Percentiles rank a stretch among this genome's conserved stretches.
These are phyloP conservation scores for Alternaria ethzedia DNA, from an alignment of 2,329 filamentous ascomycete genomes.

Conservation along the genomic window DNA sequence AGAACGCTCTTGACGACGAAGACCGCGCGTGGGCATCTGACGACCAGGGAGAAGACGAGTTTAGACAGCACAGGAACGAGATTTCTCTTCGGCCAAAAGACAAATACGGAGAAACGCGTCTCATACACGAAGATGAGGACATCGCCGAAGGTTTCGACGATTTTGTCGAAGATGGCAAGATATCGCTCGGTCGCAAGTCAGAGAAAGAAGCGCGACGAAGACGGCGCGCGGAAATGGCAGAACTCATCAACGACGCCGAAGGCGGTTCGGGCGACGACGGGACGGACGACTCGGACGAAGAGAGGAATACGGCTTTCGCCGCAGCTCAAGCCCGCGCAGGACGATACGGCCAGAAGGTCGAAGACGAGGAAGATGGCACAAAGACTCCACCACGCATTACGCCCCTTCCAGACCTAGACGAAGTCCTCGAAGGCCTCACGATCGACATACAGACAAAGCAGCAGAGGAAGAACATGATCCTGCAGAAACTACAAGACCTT, in stretches of 20 bases:
- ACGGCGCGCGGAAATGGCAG: constrained; percentile 78
- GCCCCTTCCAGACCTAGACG: constrained; percentile 75
- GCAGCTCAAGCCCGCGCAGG: constrained; percentile 83
- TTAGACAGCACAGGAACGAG: constrained; percentile 47
- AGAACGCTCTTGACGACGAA: constrained; percentile 63
- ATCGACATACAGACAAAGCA: constrained; percentile 69
- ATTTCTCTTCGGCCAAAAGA: constrained; percentile 63
- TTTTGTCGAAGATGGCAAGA: constrained; percentile 82
- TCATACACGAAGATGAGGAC: constrained; percentile 88
- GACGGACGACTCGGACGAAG: constrained; percentile 68
- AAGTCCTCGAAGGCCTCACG: constrained; percentile 69
- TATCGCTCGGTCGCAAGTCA: constrained; percentile 79
- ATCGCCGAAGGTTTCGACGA: constrained; percentile 92
- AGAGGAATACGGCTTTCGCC: constrained; percentile 80
- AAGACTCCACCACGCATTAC: constrained; percentile 76
- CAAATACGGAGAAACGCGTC: constrained; percentile 70
- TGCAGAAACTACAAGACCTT: constrained; percentile 69
- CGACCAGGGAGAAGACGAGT: constrained; percentile 47
- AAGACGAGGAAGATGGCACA: constrained; percentile 52
- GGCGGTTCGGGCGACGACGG: constrained; percentile 72
- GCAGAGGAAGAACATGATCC: constrained; percentile 61
- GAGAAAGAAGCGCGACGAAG: constrained; percentile 72
- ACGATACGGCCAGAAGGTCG: constrained; percentile 70
- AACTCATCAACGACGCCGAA: constrained; percentile 82
- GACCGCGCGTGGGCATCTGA: constrained; percentile 52